phyloP scores from a whole-genome alignment of 2,329 filamentous ascomycete species.

The Lasiodiplodia sp. region DNA sequence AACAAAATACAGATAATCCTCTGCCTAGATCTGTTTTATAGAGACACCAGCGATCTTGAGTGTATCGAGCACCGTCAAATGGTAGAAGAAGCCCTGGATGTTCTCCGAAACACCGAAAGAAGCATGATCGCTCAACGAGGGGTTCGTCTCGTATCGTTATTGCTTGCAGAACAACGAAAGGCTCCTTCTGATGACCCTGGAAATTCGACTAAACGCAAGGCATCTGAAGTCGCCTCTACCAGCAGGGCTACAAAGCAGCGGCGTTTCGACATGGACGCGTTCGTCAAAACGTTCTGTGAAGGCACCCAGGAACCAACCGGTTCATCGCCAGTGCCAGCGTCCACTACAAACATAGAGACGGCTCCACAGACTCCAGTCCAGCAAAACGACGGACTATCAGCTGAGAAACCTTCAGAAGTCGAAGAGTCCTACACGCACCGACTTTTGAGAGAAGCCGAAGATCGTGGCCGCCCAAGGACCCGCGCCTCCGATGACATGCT shows the following conservation, averaged over 20 bases:
- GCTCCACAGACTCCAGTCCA: background rate
- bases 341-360: background rate
- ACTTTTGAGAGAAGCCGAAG: conserved; percentile 5
- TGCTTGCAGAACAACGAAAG: conserved; percentile 35
- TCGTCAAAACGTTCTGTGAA: background rate
- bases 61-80: conserved; percentile 31
- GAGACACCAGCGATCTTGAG: background rate
- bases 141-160: conserved; percentile 45
- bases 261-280: background rate
- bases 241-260: background rate
- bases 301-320: background rate
- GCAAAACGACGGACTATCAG: background rate
- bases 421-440: background rate
- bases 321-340: too few relatives aligned
- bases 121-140: conserved; percentile 51
- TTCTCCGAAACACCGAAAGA: conserved; percentile 44
- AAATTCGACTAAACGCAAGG: background rate
- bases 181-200: background rate
- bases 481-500: background rate
- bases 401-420: background rate
- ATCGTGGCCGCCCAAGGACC: background rate
- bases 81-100: conserved; percentile 43
- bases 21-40: background rate
- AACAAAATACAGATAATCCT: background rate
- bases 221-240: background rate